Evolutionary conservation across 306 rosid genomes (phyloP).

Genomic region (Acacia crassicarpa): DNA sequence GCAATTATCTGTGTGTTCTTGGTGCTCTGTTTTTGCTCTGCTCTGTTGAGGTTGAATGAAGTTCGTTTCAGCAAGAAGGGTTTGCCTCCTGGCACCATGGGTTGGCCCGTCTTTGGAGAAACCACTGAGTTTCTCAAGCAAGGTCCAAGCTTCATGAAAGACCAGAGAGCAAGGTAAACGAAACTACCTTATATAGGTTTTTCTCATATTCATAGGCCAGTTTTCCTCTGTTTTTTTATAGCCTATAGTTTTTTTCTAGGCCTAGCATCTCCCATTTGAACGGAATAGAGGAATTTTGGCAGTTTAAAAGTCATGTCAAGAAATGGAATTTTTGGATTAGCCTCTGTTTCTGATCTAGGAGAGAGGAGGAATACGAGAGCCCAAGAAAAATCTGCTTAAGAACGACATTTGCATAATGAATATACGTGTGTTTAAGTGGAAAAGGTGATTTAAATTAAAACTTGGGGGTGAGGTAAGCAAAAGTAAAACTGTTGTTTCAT

Average conservation of each 20-base stretch:
- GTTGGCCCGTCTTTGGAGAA: conserved; percentile 97
- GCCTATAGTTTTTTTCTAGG: conserved; percentile 7
- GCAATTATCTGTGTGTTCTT: conserved; percentile 42
- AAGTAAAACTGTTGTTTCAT: conserved; percentile 29
- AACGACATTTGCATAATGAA: conserved; percentile 23
- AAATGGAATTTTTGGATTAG: not conserved
- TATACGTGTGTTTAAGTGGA: not conserved
- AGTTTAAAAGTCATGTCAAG: conserved; percentile 9
- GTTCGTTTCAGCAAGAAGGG: conserved; percentile 78
- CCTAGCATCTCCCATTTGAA: conserved; percentile 29
- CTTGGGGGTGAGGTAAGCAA: conserved; percentile 31
- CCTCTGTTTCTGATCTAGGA: not conserved
- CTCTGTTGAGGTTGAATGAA: conserved; percentile 84
- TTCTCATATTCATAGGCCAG: not conserved
- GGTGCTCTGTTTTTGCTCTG: conserved; percentile 86
- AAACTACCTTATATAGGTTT: not conserved
- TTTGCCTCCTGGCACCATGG: conserved; percentile 98
- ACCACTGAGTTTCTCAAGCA: conserved; percentile 95
- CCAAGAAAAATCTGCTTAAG: not conserved
- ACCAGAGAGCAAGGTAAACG: conserved; percentile 78
- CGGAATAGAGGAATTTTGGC: not conserved
- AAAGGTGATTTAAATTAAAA: not conserved
- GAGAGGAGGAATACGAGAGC: not conserved
- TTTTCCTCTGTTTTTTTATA: not conserved
- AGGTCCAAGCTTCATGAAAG: conserved; percentile 97